Conservation (phyloP, 805 yeast genomes). For the Metschnikowia matae region DNA sequence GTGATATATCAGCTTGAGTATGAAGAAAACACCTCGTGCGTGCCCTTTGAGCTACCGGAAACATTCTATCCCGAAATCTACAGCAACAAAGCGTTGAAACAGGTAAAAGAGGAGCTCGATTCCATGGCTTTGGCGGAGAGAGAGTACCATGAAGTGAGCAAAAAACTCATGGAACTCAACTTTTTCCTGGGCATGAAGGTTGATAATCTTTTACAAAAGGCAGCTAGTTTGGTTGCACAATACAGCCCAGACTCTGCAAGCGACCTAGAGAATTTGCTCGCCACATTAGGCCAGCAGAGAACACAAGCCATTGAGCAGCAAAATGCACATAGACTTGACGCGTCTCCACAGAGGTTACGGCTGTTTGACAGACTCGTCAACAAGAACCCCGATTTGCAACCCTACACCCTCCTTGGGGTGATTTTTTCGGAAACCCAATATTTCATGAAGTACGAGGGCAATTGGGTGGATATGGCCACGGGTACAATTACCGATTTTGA, state of each 20-base stretch:
- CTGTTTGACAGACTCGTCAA: conserved; percentile 9
- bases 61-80: conserved; percentile 35
- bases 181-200: conserved; percentile 40
- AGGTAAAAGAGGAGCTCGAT: conserved; percentile 20
- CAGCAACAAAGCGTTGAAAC: conserved; percentile 19
- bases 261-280: conserved; percentile 19
- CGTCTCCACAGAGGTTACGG: conserved; percentile 7
- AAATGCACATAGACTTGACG: conserved; percentile 17
- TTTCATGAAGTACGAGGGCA: conserved; percentile 10
- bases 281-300: conserved; percentile 19
- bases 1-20: conserved; percentile 28
- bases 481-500: conserved; percentile 13
- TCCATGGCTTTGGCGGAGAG: conserved; percentile 13
- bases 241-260: conserved; percentile 19
- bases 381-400: conserved; percentile 13
- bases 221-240: conserved; percentile 19
- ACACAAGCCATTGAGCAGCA: conserved; percentile 21
- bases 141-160: conserved; percentile 20
- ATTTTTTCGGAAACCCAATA: conserved; percentile 29
- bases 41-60: conserved; percentile 28
- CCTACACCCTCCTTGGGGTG: conserved; percentile 29
- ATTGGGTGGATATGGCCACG: conserved; percentile 16
- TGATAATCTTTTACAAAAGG: conserved; percentile 22
- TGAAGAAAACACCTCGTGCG: conserved; percentile 22
- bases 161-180: conserved; percentile 28